These are phyloP conservation scores for Silybum marianum DNA, from an alignment of 129 eudicot genomes.

Conservation along the genomic window DNA sequence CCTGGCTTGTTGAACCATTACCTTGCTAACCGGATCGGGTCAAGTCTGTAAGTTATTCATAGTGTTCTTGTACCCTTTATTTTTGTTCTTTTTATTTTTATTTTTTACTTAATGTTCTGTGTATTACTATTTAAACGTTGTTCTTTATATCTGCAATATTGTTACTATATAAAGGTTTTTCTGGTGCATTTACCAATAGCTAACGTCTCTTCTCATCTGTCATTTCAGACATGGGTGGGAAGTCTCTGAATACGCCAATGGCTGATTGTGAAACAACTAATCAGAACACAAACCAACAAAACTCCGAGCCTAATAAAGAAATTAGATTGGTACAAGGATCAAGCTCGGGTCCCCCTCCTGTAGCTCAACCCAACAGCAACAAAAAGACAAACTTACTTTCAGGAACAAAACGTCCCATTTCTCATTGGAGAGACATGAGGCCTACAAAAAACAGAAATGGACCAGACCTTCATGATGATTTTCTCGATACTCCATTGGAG, in stretches of 20 bases:
- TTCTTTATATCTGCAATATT: neutral
- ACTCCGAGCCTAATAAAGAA: slow-evolving; percentile 38
- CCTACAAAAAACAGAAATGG: slow-evolving; percentile 80
- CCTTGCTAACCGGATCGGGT: neutral
- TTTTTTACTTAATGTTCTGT: neutral
- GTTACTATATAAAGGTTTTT: neutral
- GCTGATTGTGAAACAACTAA: slow-evolving; percentile 37
- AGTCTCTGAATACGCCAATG: slow-evolving; percentile 31
- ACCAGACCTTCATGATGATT: slow-evolving; percentile 88
- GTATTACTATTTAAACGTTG: slow-evolving; percentile 6
- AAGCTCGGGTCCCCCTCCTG: slow-evolving; percentile 33
- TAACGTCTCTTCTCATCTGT: slow-evolving; percentile 20
- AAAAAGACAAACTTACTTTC: slow-evolving; percentile 45
- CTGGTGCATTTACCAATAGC: neutral
- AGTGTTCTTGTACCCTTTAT: neutral
- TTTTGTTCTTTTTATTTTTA: no score
- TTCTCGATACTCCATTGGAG: slow-evolving; percentile 87
- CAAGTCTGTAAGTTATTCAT: neutral
- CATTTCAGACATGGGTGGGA: slow-evolving; percentile 41
- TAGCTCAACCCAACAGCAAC: slow-evolving; percentile 33
- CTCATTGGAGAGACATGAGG: slow-evolving; percentile 90
- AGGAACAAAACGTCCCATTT: slow-evolving; percentile 79
- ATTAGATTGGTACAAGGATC: slow-evolving; percentile 31
- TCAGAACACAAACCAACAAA: slow-evolving; percentile 39
- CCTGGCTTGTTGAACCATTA: no score